Percentiles rank a stretch among this genome's conserved stretches.
Conservation (phyloP, 768 basidiomycete genomes). For the Leccinum imitatum region DNA sequence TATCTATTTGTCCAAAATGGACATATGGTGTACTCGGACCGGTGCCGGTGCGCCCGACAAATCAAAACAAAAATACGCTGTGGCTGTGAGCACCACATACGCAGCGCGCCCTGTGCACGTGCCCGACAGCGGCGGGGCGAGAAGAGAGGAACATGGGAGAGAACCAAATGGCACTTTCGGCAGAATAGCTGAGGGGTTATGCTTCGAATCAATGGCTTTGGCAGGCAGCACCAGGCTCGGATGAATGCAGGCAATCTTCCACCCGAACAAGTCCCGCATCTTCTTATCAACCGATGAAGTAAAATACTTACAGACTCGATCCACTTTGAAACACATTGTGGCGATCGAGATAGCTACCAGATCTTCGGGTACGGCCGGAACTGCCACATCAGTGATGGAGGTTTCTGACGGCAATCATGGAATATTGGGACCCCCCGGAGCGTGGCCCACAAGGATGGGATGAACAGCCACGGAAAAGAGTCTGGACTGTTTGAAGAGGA, state of each 20-base stretch:
- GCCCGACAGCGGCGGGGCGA: no score
- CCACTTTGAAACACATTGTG: slow-evolving; percentile 1
- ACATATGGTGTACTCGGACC: no score
- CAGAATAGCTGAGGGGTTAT: not conserved
- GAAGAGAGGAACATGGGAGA: no score
- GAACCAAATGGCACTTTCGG: no score
- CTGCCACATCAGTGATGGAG: not conserved
- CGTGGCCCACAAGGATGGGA: slow-evolving; percentile 12
- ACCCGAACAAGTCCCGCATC: slow-evolving; percentile 8
- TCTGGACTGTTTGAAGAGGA: not conserved
- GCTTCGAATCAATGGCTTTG: not conserved
- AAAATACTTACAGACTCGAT: slow-evolving; percentile 7
- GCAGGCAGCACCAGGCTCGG: slow-evolving; percentile 3
- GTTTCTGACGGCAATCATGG: slow-evolving; percentile 14
- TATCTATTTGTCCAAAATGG: no score
- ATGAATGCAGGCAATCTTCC: slow-evolving; percentile 5
- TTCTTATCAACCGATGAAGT: slow-evolving; percentile 11
- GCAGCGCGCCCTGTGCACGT: no score
- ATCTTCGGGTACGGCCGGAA: not conserved
- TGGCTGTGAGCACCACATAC: no score
- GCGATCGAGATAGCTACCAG: not conserved
- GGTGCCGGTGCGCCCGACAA: no score
- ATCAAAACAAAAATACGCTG: no score
- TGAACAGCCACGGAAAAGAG: slow-evolving; percentile 11
- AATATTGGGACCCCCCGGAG: not conserved